Evolutionary conservation across 2,329 filamentous ascomycete species (phyloP).

Genomic region (Neofusicoccum kwambonambiense): DNA sequence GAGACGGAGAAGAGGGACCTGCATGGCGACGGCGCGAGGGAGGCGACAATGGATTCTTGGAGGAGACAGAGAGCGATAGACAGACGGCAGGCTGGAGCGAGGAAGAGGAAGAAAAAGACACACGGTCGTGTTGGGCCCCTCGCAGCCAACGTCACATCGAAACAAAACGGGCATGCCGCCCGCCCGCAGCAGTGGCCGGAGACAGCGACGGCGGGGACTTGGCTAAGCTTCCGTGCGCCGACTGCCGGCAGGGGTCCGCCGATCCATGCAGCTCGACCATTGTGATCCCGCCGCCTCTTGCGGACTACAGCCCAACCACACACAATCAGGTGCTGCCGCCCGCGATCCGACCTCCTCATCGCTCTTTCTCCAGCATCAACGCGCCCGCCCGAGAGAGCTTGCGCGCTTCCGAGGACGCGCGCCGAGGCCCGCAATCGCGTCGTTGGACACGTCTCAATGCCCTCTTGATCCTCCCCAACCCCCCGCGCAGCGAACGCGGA

Average conservation of each 20-base stretch:
- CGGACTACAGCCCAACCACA: neutral
- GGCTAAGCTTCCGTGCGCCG: neutral
- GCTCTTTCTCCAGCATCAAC: neutral
- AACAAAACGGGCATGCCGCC: neutral
- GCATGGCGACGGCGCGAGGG: slow-evolving; percentile 48
- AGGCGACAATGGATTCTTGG: neutral
- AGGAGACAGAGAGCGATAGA: neutral
- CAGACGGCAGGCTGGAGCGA: neutral
- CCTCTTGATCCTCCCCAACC: neutral
- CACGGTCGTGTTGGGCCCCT: neutral
- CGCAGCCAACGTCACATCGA: slow-evolving; percentile 7
- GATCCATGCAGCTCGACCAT: neutral
- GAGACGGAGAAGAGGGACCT: slow-evolving; percentile 80
- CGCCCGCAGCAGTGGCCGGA: neutral
- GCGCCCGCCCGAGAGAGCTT: neutral
- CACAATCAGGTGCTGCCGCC: neutral
- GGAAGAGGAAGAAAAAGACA: neutral
- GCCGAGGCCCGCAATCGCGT: neutral
- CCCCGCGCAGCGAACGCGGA: slow-evolving; percentile 12
- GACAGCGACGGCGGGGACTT: slow-evolving; percentile 3
- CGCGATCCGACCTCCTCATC: neutral
- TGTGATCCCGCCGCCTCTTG: neutral
- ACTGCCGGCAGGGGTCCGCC: neutral
- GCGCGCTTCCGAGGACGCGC: neutral
- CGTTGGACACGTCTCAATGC: neutral